Evolutionary conservation across 2,329 filamentous ascomycete species (phyloP).

Genomic region (Neopestalotiopsis rosae): DNA sequence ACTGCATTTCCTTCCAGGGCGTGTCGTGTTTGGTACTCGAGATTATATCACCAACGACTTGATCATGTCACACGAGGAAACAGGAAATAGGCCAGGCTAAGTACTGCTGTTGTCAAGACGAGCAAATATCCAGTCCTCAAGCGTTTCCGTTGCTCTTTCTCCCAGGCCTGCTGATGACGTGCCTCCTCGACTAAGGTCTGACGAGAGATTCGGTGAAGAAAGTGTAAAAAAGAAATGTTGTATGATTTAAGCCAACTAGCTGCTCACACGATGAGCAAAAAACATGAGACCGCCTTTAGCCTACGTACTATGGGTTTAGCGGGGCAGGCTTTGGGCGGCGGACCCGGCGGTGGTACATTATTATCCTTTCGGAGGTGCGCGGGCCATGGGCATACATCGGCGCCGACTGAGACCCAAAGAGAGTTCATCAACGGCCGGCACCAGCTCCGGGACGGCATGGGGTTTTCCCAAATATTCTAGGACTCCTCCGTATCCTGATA

Average conservation of each 20-base stretch:
- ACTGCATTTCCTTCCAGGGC: not conserved
- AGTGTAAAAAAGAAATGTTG: not conserved
- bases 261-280: not conserved
- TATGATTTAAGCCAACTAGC: not conserved
- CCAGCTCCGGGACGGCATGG: not conserved
- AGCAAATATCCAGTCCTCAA: not conserved
- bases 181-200: not conserved
- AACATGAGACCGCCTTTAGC: not conserved
- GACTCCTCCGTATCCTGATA: not conserved
- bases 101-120: not conserved
- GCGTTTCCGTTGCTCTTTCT: not conserved
- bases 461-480: not conserved
- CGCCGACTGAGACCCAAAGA: not conserved
- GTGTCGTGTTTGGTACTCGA: not conserved
- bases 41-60: not conserved
- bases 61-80: not conserved
- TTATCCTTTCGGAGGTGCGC: not conserved
- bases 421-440: not conserved
- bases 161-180: not conserved
- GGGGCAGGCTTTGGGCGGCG: not conserved
- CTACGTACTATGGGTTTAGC: not conserved
- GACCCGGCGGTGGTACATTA: not conserved
- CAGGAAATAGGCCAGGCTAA: not conserved
- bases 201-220: not conserved
- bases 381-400: not conserved